Conservation (phyloP, 2,329 filamentous ascomycete genomes). For the Hypoxylon sp. region DNA sequence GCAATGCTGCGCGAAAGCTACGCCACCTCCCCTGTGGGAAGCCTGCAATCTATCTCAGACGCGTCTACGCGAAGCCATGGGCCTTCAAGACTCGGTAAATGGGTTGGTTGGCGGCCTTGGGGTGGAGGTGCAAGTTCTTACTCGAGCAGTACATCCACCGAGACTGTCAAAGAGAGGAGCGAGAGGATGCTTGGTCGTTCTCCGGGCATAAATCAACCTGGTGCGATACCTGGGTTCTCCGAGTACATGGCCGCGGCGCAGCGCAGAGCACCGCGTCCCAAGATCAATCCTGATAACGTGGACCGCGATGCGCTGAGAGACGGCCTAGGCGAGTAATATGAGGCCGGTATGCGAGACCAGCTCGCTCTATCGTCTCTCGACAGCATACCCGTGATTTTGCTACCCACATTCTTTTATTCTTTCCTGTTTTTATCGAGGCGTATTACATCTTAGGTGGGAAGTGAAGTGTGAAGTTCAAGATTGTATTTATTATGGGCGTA, state of each 20-base stretch:
- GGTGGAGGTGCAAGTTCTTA: conserved; percentile 38
- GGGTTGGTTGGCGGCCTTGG: conserved; percentile 55
- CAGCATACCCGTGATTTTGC: no score
- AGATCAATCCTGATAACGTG: conserved; percentile 64
- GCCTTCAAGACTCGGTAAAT: conserved; percentile 50
- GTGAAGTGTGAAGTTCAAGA: neutral
- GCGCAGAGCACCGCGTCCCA: conserved; percentile 61
- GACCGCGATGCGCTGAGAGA: conserved; percentile 69
- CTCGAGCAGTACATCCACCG: conserved; percentile 45
- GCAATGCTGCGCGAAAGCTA: conserved; percentile 64
- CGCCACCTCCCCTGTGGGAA: conserved; percentile 36
- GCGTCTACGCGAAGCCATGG: conserved; percentile 42
- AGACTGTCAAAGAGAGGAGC: conserved; percentile 46
- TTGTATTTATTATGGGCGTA: neutral
- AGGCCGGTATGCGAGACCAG: neutral
- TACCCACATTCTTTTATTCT: neutral
- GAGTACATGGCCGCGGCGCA: conserved; percentile 60
- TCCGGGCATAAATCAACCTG: conserved; percentile 81
- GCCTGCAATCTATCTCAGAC: conserved; percentile 47
- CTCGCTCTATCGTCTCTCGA: neutral
- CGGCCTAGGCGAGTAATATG: conserved; percentile 58
- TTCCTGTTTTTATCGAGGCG: no score
- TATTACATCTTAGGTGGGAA: neutral
- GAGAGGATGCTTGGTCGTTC: conserved; percentile 54
- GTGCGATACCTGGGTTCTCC: conserved; percentile 75